These are phyloP conservation scores for Rhizopogon rudus DNA, from an alignment of 768 basidiomycete genomes.

Conservation along the genomic window DNA sequence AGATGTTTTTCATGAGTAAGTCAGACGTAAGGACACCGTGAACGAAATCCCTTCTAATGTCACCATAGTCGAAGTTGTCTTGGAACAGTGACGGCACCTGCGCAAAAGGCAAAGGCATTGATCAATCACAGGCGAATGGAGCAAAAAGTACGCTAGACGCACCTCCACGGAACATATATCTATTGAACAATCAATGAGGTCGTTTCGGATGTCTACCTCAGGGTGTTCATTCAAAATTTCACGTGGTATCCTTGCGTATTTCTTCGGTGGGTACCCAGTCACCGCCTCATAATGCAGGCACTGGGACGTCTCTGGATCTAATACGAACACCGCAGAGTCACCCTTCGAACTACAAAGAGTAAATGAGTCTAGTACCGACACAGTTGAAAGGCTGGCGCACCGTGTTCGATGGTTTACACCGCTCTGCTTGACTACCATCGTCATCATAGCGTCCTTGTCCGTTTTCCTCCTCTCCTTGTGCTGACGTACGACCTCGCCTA, in stretches of 20 bases:
- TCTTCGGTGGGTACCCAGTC: constrained; percentile 62
- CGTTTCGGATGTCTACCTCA: constrained; percentile 83
- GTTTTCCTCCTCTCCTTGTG: constrained; percentile 84
- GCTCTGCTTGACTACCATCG: constrained; percentile 85
- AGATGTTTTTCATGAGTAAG: constrained; percentile 89
- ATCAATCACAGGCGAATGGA: neutral
- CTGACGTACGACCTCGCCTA: constrained; percentile 82
- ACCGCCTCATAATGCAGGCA: constrained; percentile 84
- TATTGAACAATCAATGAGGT: constrained; percentile 84
- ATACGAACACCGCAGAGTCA: constrained; percentile 73
- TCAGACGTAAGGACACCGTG: constrained; percentile 94
- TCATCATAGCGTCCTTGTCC: constrained; percentile 95
- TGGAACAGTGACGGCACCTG: constrained; percentile 95
- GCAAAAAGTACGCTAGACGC: constrained; percentile 7
- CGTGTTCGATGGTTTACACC: constrained; percentile 68
- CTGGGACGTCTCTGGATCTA: constrained; percentile 71
- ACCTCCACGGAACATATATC: constrained; percentile 95
- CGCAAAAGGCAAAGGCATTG: neutral
- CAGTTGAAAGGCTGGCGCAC: constrained; percentile 33
- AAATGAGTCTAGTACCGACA: neutral
- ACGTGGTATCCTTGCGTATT: constrained; percentile 63
- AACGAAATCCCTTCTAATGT: constrained; percentile 89
- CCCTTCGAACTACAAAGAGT: constrained; percentile 49
- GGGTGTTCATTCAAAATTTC: constrained; percentile 68
- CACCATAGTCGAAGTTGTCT: constrained; percentile 97